Conservation (phyloP, 208 protist genomes). For the Leishmania aethiopica region DNA sequence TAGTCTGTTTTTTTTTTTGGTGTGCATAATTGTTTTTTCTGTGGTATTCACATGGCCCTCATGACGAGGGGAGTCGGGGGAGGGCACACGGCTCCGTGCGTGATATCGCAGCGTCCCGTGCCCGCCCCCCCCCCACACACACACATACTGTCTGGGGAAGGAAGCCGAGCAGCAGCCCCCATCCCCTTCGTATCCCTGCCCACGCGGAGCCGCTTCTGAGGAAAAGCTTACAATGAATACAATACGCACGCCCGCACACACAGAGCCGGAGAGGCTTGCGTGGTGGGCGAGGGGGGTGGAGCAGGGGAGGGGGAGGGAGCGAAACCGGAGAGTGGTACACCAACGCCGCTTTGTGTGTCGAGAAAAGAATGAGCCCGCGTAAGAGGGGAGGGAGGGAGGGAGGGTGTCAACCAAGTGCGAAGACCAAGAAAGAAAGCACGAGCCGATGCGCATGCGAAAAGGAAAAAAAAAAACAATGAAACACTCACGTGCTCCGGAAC, state of each 20-base stretch:
- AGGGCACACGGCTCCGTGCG: not conserved
- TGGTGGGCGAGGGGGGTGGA: not conserved
- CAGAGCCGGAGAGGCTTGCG: not conserved
- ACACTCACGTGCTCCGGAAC: not conserved
- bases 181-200: not conserved
- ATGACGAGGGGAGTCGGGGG: not conserved
- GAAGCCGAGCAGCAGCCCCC: too few relatives aligned
- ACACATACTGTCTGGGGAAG: too few relatives aligned
- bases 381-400: not conserved
- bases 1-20: not conserved
- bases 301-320: not conserved
- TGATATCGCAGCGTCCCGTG: too few relatives aligned
- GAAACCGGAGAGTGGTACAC: not conserved
- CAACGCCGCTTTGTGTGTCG: not conserved
- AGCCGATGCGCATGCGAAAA: not conserved
- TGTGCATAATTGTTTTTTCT: not conserved
- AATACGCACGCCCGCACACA: too few relatives aligned
- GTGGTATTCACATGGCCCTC: not conserved
- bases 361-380: too few relatives aligned
- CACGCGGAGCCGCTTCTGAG: not conserved
- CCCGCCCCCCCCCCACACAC: too few relatives aligned
- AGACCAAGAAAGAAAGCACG: conserved; percentile 3
- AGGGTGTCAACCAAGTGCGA: not conserved
- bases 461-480: too few relatives aligned
- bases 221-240: not conserved